Conservation (phyloP, 768 basidiomycete species). For the Tulasnella sp. region DNA sequence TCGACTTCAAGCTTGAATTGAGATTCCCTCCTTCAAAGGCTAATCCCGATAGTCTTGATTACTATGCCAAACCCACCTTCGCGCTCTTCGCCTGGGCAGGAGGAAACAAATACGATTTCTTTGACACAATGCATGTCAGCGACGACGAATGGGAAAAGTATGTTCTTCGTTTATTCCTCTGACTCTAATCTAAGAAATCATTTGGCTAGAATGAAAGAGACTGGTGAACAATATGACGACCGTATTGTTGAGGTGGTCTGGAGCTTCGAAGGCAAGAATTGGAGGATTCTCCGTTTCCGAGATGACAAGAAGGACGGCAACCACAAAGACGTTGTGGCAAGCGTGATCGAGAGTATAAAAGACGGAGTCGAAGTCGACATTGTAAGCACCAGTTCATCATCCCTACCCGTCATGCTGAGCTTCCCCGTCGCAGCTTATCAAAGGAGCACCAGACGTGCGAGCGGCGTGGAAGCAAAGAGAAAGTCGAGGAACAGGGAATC, state of each 20-base stretch:
- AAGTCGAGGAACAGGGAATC: background rate
- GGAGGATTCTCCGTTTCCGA: slow-evolving; percentile 88
- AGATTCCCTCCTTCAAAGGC: slow-evolving; percentile 63
- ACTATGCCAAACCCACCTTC: slow-evolving; percentile 74
- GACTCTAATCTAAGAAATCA: background rate
- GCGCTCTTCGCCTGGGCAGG: slow-evolving; percentile 75
- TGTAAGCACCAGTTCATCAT: slow-evolving; percentile 32
- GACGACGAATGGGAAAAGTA: slow-evolving; percentile 92
- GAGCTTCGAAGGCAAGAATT: slow-evolving; percentile 49
- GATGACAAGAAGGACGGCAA: slow-evolving; percentile 93
- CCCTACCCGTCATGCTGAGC: background rate
- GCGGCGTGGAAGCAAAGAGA: slow-evolving; percentile 15
- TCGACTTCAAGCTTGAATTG: slow-evolving; percentile 94
- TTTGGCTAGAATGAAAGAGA: slow-evolving; percentile 56
- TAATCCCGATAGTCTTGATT: slow-evolving; percentile 55
- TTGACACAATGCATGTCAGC: slow-evolving; percentile 71
- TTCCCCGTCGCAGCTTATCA: slow-evolving; percentile 7
- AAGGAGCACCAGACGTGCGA: slow-evolving; percentile 1
- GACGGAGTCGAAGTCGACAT: slow-evolving; percentile 87
- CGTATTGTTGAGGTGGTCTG: slow-evolving; percentile 90
- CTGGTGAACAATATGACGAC: slow-evolving; percentile 83
- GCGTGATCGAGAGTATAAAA: slow-evolving; percentile 79
- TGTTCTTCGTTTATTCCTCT: slow-evolving; percentile 26
- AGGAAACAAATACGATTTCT: slow-evolving; percentile 57
- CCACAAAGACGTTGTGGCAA: slow-evolving; percentile 68